phyloP scores from a whole-genome alignment of 371 early-diverging fungal species.

The Thermomucor indicae-seudaticae region DNA sequence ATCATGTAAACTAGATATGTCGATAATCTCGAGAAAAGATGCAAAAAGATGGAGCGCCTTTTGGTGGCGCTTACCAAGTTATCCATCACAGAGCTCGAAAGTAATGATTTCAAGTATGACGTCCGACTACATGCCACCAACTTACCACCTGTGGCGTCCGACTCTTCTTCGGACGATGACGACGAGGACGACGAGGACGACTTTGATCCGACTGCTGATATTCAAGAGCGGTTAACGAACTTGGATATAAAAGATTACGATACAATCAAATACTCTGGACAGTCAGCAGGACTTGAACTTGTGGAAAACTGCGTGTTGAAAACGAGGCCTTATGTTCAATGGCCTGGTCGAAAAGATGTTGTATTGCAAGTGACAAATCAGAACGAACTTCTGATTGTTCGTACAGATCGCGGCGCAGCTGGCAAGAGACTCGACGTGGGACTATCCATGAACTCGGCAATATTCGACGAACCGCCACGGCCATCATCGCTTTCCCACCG shows the following conservation, averaged over 20 bases:
- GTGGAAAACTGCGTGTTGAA: slow-evolving; percentile 34
- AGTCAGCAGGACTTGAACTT: slow-evolving; percentile 36
- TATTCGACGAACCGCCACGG: slow-evolving; percentile 18
- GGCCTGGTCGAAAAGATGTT: slow-evolving; percentile 39
- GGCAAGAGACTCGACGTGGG: slow-evolving; percentile 31
- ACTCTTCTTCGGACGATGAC: slow-evolving; percentile 18
- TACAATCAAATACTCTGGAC: slow-evolving; percentile 40
- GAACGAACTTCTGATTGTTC: slow-evolving; percentile 37
- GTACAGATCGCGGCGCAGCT: slow-evolving; percentile 11
- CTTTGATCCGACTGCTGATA: background rate
- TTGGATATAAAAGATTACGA: slow-evolving; percentile 38
- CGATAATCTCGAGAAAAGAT: slow-evolving; percentile 38
- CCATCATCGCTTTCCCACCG: slow-evolving; percentile 5
- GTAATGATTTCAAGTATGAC: slow-evolving; percentile 24
- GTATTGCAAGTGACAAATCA: slow-evolving; percentile 35
- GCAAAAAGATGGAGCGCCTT: slow-evolving; percentile 43
- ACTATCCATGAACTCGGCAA: slow-evolving; percentile 27
- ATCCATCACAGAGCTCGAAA: slow-evolving; percentile 39
- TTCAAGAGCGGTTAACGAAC: slow-evolving; percentile 12
- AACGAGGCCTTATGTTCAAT: slow-evolving; percentile 23
- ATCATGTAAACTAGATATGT: slow-evolving; percentile 26
- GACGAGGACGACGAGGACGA: slow-evolving; percentile 24
- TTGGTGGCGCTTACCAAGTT: slow-evolving; percentile 29
- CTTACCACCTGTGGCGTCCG: too few species aligned
- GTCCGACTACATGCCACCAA: background rate